These are phyloP conservation scores for Penicillium pulvis DNA, from an alignment of 495 filamentous ascomycete species.

Conservation along the genomic window DNA sequence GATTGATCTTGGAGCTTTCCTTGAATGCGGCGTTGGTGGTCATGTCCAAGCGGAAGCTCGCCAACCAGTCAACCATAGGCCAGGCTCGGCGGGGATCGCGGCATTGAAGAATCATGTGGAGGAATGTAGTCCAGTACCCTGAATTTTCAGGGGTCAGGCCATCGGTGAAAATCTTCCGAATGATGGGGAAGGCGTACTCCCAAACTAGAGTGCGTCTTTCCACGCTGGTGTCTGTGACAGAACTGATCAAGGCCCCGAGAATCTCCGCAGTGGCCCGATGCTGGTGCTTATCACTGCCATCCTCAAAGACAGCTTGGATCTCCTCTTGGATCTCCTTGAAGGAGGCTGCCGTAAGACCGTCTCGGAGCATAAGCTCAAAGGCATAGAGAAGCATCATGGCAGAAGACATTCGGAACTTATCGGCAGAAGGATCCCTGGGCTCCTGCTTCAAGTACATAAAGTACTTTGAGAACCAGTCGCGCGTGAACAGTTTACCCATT, in stretches of 20 bases:
- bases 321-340: constrained; percentile 89
- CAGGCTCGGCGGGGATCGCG: constrained; percentile 86
- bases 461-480: constrained; percentile 82
- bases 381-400: constrained; percentile 82
- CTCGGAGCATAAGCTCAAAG: constrained; percentile 79
- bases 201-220: constrained; percentile 75
- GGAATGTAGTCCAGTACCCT: constrained; percentile 89
- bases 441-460: constrained; percentile 97
- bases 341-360: constrained; percentile 69
- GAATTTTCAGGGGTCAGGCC: constrained; percentile 93
- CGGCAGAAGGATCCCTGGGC: constrained; percentile 77
- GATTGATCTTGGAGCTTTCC: constrained; percentile 93
- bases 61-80: constrained; percentile 84
- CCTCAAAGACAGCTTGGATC: constrained; percentile 72
- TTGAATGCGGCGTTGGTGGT: constrained; percentile 97
- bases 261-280: constrained; percentile 96
- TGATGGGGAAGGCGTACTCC: constrained; percentile 87
- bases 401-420: constrained; percentile 87
- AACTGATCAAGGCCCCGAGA: constrained; percentile 77
- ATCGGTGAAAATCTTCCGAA: constrained; percentile 81
- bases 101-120: constrained; percentile 80
- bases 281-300: constrained; percentile 96
- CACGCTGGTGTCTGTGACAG: constrained; percentile 68
- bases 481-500: constrained; percentile 78
- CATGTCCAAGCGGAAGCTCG: constrained; percentile 89